Conservation (phyloP, 768 basidiomycete genomes). For the Podaxis rugospora region DNA sequence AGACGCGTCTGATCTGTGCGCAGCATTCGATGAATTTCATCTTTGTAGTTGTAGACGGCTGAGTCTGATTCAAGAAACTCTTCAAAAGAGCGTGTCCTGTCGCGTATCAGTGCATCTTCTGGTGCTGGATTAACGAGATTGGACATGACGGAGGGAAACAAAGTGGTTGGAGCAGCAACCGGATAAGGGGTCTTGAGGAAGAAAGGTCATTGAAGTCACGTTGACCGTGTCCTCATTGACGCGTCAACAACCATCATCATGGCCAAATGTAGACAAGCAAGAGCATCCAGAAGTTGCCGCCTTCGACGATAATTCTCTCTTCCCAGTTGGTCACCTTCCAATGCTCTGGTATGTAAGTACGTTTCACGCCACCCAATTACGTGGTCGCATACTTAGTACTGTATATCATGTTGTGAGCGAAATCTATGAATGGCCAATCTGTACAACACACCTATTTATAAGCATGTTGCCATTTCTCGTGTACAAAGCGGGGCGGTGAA, state of each 20-base stretch:
- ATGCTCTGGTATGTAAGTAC: too few relatives aligned
- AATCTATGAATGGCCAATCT: not conserved
- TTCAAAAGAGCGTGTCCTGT: conserved; percentile 75
- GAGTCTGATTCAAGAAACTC: conserved; percentile 76
- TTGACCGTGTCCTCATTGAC: conserved; percentile 15
- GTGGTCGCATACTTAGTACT: too few relatives aligned
- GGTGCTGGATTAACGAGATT: conserved; percentile 54
- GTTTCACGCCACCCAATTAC: too few relatives aligned
- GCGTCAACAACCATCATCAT: conserved; percentile 22
- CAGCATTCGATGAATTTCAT: conserved; percentile 80
- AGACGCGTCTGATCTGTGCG: conserved; percentile 81
- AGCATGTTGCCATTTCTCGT: not conserved
- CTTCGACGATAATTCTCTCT: too few relatives aligned
- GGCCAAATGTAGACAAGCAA: conserved; percentile 15
- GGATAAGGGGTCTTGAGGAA: conserved; percentile 4
- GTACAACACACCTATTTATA: not conserved
- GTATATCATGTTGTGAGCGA: not conserved
- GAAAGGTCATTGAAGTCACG: conserved; percentile 1
- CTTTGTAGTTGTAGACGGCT: conserved; percentile 73
- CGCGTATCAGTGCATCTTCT: conserved; percentile 68
- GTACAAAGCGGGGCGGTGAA: not conserved
- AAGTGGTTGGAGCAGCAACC: conserved; percentile 8
- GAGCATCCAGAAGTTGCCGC: not conserved
- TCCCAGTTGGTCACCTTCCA: too few relatives aligned
- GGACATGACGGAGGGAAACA: conserved; percentile 28